These are phyloP conservation scores for Suzukiozyma palmioleophila DNA, from an alignment of 1,139 yeast genomes.

Conservation along the genomic window DNA sequence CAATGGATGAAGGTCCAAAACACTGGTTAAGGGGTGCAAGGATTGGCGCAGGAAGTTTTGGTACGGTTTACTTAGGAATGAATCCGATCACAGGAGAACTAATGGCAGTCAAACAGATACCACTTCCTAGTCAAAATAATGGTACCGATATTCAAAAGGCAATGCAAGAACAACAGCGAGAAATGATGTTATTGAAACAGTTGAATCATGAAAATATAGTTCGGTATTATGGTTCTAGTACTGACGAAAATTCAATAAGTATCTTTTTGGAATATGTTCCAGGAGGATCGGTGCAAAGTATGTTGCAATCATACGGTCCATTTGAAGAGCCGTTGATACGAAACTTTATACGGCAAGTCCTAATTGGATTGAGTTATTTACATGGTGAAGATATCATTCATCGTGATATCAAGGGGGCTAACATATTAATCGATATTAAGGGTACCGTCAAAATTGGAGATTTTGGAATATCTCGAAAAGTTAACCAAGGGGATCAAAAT, in stretches of 20 bases:
- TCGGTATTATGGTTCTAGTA: conserved; percentile 80
- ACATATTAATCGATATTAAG: conserved; percentile 81
- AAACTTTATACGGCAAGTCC: conserved; percentile 78
- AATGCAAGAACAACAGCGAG: conserved; percentile 86
- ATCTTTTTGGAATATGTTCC: conserved; percentile 94
- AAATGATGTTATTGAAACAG: conserved; percentile 73
- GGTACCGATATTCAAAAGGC: conserved; percentile 44
- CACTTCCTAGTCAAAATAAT: conserved; percentile 46
- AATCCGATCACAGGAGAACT: conserved; percentile 89
- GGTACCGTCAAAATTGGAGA: conserved; percentile 92
- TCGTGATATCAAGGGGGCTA: conserved; percentile 91
- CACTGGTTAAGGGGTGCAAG: conserved; percentile 91
- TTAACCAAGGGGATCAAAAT: conserved; percentile 24
- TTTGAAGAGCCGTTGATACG: conserved; percentile 86
- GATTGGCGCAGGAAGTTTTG: conserved; percentile 94
- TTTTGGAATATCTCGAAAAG: conserved; percentile 86
- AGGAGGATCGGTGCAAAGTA: conserved; percentile 90
- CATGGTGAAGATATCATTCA: conserved; percentile 84
- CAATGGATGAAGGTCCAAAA: conserved; percentile 48
- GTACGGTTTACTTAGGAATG: conserved; percentile 89
- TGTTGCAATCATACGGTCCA: conserved; percentile 83
- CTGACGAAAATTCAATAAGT: conserved; percentile 65
- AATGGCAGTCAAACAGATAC: conserved; percentile 96
- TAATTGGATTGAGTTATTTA: conserved; percentile 75
- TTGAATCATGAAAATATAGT: conserved; percentile 91